phyloP scores from a whole-genome alignment of 108 stramenopile genomes.

The Craspedostauros australis region DNA sequence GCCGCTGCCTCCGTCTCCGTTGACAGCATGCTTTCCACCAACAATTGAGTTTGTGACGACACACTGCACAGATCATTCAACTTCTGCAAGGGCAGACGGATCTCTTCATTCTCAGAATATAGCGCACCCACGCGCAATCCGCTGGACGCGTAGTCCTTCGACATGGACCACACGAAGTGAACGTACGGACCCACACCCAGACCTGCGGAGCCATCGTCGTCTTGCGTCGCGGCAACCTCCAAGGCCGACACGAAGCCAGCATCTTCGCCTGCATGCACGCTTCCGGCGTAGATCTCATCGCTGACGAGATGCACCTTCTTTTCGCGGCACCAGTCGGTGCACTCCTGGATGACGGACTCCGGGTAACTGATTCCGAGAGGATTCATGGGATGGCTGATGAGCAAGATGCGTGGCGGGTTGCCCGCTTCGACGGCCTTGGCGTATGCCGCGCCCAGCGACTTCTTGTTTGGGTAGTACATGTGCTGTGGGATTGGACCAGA shows the following conservation, averaged over 20 bases:
- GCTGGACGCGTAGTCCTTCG: conserved; percentile 85
- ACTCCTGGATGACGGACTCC: conserved; percentile 53
- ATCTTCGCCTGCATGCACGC: conserved; percentile 36
- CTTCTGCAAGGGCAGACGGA: conserved; percentile 67
- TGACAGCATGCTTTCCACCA: conserved; percentile 61
- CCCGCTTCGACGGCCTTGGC: conserved; percentile 32
- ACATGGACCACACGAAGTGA: conserved; percentile 78
- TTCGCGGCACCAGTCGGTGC: conserved; percentile 75
- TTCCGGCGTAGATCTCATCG: conserved; percentile 87
- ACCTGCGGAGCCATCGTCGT: conserved; percentile 2
- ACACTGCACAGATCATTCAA: conserved; percentile 81
- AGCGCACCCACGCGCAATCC: conserved; percentile 78
- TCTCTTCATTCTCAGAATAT: conserved; percentile 74
- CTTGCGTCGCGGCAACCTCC: conserved; percentile 32
- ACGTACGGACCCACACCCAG: conserved; percentile 69
- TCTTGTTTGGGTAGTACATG: conserved; percentile 63
- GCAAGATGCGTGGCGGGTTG: conserved; percentile 48
- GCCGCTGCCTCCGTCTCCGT: neutral
- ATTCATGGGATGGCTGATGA: conserved; percentile 81
- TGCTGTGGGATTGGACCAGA: conserved; percentile 17
- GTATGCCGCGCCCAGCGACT: conserved; percentile 56
- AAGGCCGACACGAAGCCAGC: conserved; percentile 58
- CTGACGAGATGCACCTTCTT: conserved; percentile 74
- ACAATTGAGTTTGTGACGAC: conserved; percentile 69
- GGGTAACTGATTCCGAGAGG: conserved; percentile 81